Base-by-base conservation (phyloP, 2,329 filamentous ascomycete genomes). In the Aspergillus candidus region DNA sequence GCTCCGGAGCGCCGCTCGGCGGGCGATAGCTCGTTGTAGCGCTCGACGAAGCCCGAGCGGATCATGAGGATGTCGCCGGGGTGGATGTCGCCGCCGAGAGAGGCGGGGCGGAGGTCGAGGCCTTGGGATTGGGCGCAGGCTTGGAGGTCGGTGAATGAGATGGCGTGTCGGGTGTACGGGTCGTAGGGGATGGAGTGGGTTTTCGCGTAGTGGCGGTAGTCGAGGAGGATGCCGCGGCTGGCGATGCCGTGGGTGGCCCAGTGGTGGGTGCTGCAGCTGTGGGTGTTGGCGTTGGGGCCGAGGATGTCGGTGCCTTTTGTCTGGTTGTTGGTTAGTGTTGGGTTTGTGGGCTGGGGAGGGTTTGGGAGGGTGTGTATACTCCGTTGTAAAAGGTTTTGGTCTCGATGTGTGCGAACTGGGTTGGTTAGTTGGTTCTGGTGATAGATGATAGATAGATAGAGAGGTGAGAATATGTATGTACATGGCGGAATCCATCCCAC, bases 31-130 rank as follows among this genome's bases (percentile, higher is more conserved):
- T 63, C 62, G 52, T 80, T 69, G 45, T 84, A 77, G 10, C 74
- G 68, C 52, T 82, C 74, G 6, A 80, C 78, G 53, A 76, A 79
- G 0, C 84, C 83, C 1, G 77, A 80, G 13, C 83, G 74, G 14
- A 88, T 60, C 35, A 87, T 70, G 10, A 88, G 70, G 43, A 88
- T 77, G 48, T 87, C 83, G 4, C 83, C 84, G 2, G 73, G 62
- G 46, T 71, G 72, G 52, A 80, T 72, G 48, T 78, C 73, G 34
- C 76, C 76, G 18, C 77, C 77, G 50, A 77, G 72, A 0, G 70
- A 59, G 3, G 68, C 66, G 0, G 78, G 75, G 0, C 71, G 74
- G 55, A 86, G 82, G 48, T 83, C 76, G 18, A 86, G 68, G 0
- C 77, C 76, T 51, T 86, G 80, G 31, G 75, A 67, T 30, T 67